These are phyloP conservation scores for Filobasidium floriforme DNA, from an alignment of 768 basidiomycete species.

Conservation along the genomic window DNA sequence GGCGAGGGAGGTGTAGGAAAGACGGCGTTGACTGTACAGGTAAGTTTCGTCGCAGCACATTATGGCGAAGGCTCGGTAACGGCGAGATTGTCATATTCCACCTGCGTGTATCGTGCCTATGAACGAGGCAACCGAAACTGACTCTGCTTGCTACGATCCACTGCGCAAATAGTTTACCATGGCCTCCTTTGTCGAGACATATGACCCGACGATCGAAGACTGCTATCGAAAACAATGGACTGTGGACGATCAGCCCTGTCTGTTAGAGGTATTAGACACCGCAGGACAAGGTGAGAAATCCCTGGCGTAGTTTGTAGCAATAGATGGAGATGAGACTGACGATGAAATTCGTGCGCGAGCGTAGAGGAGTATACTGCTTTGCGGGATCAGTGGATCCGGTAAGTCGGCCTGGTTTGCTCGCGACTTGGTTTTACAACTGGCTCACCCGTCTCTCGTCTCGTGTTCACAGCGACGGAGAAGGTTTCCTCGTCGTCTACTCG, in stretches of 20 bases:
- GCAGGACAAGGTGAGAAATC: constrained; percentile 86
- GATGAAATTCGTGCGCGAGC: background rate
- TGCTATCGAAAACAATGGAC: constrained; percentile 92
- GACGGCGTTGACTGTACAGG: constrained; percentile 92
- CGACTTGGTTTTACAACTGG: background rate
- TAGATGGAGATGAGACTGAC: background rate
- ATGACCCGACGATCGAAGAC: constrained; percentile 98
- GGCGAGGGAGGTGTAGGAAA: constrained; percentile 97
- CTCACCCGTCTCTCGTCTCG: constrained; percentile 3
- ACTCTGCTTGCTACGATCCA: background rate
- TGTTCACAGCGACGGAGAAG: constrained; percentile 74
- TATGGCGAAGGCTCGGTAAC: no score
- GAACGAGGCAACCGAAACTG: background rate
- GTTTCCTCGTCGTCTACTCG: constrained; percentile 95
- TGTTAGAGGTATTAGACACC: constrained; percentile 94
- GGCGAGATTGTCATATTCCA: no score
- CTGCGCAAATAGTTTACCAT: constrained; percentile 70
- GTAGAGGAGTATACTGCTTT: constrained; percentile 94
- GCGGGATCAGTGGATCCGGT: constrained; percentile 98
- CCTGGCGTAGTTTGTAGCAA: background rate
- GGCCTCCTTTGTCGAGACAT: constrained; percentile 95
- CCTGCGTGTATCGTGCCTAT: constrained; percentile 1
- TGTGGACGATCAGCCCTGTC: constrained; percentile 90
- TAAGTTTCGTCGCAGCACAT: constrained; percentile 46
- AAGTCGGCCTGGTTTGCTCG: constrained; percentile 10